Evolutionary conservation across 148 eudicot genomes (phyloP), one percentile per base, ranked within the genome.

Genomic region (Spergularia bocconei): DNA sequence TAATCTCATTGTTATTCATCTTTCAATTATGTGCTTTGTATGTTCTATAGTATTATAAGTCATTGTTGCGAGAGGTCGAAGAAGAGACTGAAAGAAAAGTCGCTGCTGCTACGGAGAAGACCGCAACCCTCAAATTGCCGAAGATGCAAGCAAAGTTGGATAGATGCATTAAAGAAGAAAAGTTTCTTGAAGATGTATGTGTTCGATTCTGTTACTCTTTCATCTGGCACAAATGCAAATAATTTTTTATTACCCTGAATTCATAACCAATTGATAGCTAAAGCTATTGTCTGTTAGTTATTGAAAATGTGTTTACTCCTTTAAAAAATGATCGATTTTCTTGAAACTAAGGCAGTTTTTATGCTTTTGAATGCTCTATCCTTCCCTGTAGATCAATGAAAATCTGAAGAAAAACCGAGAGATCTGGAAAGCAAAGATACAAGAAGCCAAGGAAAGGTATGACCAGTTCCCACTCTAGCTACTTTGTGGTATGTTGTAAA

Each of bases 141-240:
- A 95, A 95, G 84, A 75, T 90, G 83, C 90, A 89, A 82, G 83
- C 84, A 64, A 92, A 90, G 86, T 78, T 90, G 67, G 90, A 88
- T 75, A 92, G 85, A 84, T 79, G 87, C 79, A 57, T 81, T 13
- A 79, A 89, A 74, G 97, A 92, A 78, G 89, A 89, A 83, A 88
- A 83, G 75, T 95, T 95, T 86, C 88, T 85, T 33, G 88, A 89
- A 74, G 90, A 90, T 75, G 97, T 91, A 80, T 80, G 92, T 82
- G 72, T 71, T 70, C 61, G 29, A 50, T 48, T 50, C 38, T 62
- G 56, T 53, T 60, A 19, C 19, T n/a, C 68, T 53, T 25, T 11
- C 6, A 53, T 16, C 39, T 19, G 19, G 33, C 48, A 17, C 14
- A 2, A 48, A 54, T 17, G 14, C 7, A 41, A 52, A 29, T 73